Base-by-base conservation (phyloP, 768 basidiomycete species). In the Boletellus ananas region DNA sequence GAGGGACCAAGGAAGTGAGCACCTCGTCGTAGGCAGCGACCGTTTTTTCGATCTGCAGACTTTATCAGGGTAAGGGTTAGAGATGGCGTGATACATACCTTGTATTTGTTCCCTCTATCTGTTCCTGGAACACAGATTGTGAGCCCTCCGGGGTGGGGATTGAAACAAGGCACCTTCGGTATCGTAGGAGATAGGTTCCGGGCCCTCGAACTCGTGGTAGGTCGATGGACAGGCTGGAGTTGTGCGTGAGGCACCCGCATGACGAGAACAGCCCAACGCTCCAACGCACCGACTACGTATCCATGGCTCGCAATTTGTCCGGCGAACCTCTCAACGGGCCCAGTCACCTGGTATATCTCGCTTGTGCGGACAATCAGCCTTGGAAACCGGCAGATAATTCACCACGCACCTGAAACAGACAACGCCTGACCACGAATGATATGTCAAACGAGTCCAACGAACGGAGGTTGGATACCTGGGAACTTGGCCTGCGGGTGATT, bases 281-380 rank as follows among this genome's bases (percentile, higher is more conserved):
- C 5, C 3, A 18, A 65, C 84, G 25, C 47, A 87, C 90, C 90
- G 11, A 90, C 88, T 41, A 92, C 79, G 57, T 80, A 90, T 55
- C 90, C 90, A 27, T 91, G 85, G 54, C 86, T 90, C 9, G 90
- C 91, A 57, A 94, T 91, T 70, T 89, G 87, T 13, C 87, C 84
- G 0, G 87, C 88, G 62, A 90, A 92, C 43, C 94, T 81, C 65
- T 94, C 93, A n/a, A 95, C 94, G 33, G 94, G 94, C 0, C 92
- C 92, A n/a, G 91, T 94, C 2, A 94, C 92, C 66, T 91, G 90
- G 65, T 96, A 97, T 47, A 97, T 97, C 72, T 95, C 94, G 60
- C 91, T 93, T 61, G 34, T 47, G 20, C 20, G 29, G 10, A n/a
- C 2, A 12, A 36, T 55, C 35, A 25, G 43, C 47, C 27, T 20